These are phyloP conservation scores for Melampsora larici-populina DNA, from an alignment of 1,284 basidiomycete genomes.

Conservation along the genomic window DNA sequence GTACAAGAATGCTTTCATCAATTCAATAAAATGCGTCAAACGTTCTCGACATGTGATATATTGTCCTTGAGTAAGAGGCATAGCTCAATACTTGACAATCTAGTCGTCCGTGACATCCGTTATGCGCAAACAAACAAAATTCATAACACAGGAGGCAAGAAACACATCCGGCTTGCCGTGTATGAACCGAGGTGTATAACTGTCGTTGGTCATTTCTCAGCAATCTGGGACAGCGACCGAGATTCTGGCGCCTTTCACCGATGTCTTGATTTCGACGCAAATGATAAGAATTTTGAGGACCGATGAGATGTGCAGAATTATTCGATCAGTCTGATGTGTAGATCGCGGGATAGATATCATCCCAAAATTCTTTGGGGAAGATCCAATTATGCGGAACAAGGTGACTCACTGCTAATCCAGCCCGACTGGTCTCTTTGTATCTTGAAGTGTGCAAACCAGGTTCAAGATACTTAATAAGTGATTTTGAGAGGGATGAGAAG, in stretches of 20 bases:
- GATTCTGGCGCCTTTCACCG: constrained; percentile 27
- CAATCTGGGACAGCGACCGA: constrained; percentile 37
- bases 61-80: too few relatives aligned
- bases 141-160: too few relatives aligned
- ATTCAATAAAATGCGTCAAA: too few relatives aligned
- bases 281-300: not conserved
- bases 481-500: constrained; percentile 60
- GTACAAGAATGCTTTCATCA: too few relatives aligned
- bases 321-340: not conserved
- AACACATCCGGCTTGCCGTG: too few relatives aligned
- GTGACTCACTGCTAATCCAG: constrained; percentile 64
- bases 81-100: too few relatives aligned
- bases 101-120: too few relatives aligned
- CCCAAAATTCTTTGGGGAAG: not conserved
- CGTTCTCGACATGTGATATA: too few relatives aligned
- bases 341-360: not conserved
- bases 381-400: constrained; percentile 21
- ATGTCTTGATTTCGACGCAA: constrained; percentile 30
- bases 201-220: not conserved
- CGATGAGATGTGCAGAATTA: not conserved
- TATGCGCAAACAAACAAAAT: too few relatives aligned
- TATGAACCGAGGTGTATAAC: too few relatives aligned
- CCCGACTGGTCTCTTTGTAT: constrained; percentile 81
- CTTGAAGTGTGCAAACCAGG: not conserved
- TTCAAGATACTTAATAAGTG: constrained; percentile 60